These are phyloP conservation scores for Salix caprea DNA, from an alignment of 345 rosid species.

Conservation along the genomic window DNA sequence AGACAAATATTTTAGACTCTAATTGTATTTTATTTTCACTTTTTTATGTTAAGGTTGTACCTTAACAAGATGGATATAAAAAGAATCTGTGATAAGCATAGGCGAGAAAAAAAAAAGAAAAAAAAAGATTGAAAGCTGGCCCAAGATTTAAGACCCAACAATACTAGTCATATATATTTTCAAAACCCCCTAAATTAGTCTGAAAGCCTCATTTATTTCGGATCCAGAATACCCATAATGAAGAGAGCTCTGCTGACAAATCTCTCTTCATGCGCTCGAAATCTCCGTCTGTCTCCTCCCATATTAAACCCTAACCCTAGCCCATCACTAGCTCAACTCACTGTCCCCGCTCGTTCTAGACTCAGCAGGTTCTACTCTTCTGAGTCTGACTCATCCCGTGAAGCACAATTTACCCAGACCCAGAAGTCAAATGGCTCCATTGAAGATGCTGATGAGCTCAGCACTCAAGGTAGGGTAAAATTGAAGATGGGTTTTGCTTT, in stretches of 20 bases:
- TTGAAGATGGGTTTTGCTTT: background rate
- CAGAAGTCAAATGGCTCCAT: constrained; percentile 3
- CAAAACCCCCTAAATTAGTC: background rate
- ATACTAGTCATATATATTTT: too few relatives aligned
- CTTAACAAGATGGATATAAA: too few relatives aligned
- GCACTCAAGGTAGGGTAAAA: constrained; percentile 36
- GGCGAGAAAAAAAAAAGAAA: too few relatives aligned
- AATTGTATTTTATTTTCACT: too few relatives aligned
- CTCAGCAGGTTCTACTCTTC: constrained; percentile 38
- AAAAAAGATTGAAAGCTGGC: too few relatives aligned
- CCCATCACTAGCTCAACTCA: background rate
- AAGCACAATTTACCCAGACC: constrained; percentile 1
- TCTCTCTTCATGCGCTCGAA: constrained; percentile 17
- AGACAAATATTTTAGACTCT: too few relatives aligned
- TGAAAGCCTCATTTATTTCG: background rate
- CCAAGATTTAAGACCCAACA: too few relatives aligned
- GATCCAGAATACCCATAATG: constrained; percentile 14
- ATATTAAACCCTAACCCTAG: constrained; percentile 9
- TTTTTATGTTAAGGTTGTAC: too few relatives aligned
- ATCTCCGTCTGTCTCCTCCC: constrained; percentile 11
- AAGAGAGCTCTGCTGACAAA: constrained; percentile 27
- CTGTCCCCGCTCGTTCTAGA: constrained; percentile 6
- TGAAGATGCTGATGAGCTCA: constrained; percentile 24
- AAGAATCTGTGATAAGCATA: too few relatives aligned
- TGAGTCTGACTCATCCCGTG: constrained; percentile 14